Evolutionary conservation across 768 basidiomycete species (phyloP).

Genomic region (Cystofilobasidium macerans): DNA sequence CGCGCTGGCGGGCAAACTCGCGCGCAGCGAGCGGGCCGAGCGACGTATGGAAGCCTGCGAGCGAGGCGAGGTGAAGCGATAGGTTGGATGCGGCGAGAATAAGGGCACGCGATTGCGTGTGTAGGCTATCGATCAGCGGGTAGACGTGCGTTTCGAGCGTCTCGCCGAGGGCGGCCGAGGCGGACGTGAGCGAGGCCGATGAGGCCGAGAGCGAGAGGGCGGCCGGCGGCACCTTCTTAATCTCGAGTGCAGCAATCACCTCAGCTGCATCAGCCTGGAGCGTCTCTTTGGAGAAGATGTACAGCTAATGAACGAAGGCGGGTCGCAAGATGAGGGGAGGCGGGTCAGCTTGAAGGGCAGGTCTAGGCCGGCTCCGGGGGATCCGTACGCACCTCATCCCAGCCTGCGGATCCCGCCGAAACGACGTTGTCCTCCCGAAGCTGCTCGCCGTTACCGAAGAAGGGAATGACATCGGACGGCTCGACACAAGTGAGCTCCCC

Average conservation of each 20-base stretch:
- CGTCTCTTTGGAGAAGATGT: slow-evolving; percentile 11
- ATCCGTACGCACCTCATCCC: slow-evolving; percentile 17
- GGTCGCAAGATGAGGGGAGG: neutral
- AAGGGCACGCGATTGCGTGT: slow-evolving; percentile 1
- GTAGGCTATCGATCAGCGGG: neutral
- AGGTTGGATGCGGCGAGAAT: slow-evolving; percentile 6
- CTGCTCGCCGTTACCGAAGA: slow-evolving; percentile 24
- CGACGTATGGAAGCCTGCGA: neutral
- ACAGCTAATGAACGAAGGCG: slow-evolving; percentile 5
- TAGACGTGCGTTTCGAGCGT: neutral
- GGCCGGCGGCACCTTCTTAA: neutral
- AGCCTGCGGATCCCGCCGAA: neutral
- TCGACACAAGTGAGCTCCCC: neutral
- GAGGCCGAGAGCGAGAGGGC: neutral
- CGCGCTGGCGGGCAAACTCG: neutral
- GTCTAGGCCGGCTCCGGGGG: too few relatives aligned
- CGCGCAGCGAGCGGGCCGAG: slow-evolving; percentile 2
- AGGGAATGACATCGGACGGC: neutral
- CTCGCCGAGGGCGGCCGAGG: neutral
- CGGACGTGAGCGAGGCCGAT: neutral
- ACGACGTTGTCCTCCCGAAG: slow-evolving; percentile 18
- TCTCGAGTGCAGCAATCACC: neutral
- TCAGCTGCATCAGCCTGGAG: neutral
- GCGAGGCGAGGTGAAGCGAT: slow-evolving; percentile 6
- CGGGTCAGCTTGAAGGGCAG: too few relatives aligned